phyloP scores from a whole-genome alignment of 805 yeast species.

The Grigorovia yakushimaensis region DNA sequence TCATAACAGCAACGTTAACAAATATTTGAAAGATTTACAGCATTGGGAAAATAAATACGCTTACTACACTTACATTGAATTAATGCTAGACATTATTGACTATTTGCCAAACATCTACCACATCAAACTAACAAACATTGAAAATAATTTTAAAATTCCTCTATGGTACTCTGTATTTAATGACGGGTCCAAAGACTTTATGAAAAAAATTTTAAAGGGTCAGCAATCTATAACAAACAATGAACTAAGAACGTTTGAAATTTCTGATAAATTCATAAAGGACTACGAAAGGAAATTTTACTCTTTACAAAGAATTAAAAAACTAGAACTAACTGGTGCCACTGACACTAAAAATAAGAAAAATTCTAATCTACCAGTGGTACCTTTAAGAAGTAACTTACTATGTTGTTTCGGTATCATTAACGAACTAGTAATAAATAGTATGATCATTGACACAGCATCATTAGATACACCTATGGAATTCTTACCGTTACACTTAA shows the following conservation, averaged over 20 bases:
- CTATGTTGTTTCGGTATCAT: constrained; percentile 38
- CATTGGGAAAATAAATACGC: constrained; percentile 16
- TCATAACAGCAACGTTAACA: background rate
- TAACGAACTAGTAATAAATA: constrained; percentile 34
- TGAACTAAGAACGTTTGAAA: constrained; percentile 24
- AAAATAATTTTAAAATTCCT: constrained; percentile 46
- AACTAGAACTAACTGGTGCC: constrained; percentile 17
- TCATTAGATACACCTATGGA: constrained; percentile 30
- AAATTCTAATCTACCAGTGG: constrained; percentile 8
- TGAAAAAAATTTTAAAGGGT: constrained; percentile 25
- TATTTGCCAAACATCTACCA: constrained; percentile 38
- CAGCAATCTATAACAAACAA: constrained; percentile 25
- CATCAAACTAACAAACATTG: constrained; percentile 35
- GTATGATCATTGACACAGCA: constrained; percentile 40
- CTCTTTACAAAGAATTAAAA: constrained; percentile 22
- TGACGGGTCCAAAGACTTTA: constrained; percentile 27
- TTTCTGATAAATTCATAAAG: constrained; percentile 19
- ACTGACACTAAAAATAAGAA: constrained; percentile 6
- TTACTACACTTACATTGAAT: constrained; percentile 29
- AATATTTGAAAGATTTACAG: constrained; percentile 4
- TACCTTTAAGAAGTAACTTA: constrained; percentile 32
- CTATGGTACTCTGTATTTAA: constrained; percentile 31
- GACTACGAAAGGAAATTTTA: constrained; percentile 23
- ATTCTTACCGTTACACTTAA: constrained; percentile 23
- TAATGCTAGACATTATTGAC: constrained; percentile 34